Evolutionary conservation across 345 rosid species (phyloP).

Genomic region (Theobroma cacao): DNA sequence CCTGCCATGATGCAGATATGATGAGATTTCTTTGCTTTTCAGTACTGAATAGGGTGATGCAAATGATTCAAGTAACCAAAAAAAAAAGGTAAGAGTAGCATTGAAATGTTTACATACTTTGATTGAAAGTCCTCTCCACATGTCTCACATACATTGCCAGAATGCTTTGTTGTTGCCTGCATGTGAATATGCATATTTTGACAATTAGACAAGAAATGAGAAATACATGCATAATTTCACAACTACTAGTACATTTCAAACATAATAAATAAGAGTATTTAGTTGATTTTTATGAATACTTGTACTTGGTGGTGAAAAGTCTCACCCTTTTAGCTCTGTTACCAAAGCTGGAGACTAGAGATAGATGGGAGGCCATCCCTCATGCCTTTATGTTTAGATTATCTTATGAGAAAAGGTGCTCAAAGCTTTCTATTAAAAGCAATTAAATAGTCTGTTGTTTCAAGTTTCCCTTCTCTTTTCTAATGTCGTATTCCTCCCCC

Average conservation of each 20-base stretch:
- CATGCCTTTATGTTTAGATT: neutral
- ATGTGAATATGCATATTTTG: conserved; percentile 4
- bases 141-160: conserved; percentile 58
- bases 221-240: neutral
- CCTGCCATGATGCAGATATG: conserved; percentile 37
- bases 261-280: neutral
- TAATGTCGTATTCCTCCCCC: neutral
- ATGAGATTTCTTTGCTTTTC: neutral
- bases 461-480: neutral
- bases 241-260: neutral
- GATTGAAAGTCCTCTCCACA: conserved; percentile 89
- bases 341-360: neutral
- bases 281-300: neutral
- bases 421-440: neutral
- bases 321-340: neutral
- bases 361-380: neutral
- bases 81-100: neutral
- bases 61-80: neutral
- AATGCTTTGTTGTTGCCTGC: conserved; percentile 60
- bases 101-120: conserved; percentile 39
- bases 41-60: neutral
- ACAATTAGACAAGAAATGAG: neutral
- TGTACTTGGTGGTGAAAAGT: neutral
- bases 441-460: neutral
- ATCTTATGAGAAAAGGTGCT: neutral